phyloP scores from a whole-genome alignment of 75 land plant species.

The Selaginella tamariscina region DNA sequence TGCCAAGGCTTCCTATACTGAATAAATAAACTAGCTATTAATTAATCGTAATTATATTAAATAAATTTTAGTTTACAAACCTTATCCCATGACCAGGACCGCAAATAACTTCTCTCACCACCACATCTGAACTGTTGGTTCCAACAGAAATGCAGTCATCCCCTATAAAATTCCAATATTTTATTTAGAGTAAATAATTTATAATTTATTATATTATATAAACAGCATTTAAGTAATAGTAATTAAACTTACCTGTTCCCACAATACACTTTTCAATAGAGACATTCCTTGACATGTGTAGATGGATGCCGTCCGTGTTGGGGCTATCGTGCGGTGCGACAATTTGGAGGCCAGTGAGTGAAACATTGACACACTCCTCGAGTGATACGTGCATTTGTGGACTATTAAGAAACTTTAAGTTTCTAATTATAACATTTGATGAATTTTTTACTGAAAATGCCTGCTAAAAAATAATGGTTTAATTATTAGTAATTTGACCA shows the following conservation, averaged over 20 bases:
- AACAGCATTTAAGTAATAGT: too few relatives aligned
- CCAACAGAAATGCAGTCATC: conserved; percentile 80
- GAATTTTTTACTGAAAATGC: neutral
- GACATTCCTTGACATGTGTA: conserved; percentile 61
- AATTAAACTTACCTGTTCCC: conserved; percentile 43
- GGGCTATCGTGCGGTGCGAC: conserved; percentile 74
- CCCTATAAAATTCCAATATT: conserved; percentile 28
- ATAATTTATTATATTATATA: neutral
- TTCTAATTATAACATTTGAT: neutral
- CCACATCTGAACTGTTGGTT: conserved; percentile 43
- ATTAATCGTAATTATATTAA: neutral
- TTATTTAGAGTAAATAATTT: neutral
- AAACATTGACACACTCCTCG: conserved; percentile 47
- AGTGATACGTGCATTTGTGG: conserved; percentile 76
- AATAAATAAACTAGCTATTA: neutral
- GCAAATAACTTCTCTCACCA: conserved; percentile 40
- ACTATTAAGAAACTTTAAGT: conserved; percentile 37
- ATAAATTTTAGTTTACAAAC: too few relatives aligned
- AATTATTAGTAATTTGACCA: too few relatives aligned
- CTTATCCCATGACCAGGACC: conserved; percentile 76
- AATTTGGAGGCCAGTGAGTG: conserved; percentile 35
- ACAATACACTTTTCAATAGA: conserved; percentile 37
- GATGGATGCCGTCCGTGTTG: conserved; percentile 90
- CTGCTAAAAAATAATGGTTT: neutral
- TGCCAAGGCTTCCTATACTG: conserved; percentile 73